phyloP scores from a whole-genome alignment of 495 filamentous ascomycete genomes.

The Niebla homalea region DNA sequence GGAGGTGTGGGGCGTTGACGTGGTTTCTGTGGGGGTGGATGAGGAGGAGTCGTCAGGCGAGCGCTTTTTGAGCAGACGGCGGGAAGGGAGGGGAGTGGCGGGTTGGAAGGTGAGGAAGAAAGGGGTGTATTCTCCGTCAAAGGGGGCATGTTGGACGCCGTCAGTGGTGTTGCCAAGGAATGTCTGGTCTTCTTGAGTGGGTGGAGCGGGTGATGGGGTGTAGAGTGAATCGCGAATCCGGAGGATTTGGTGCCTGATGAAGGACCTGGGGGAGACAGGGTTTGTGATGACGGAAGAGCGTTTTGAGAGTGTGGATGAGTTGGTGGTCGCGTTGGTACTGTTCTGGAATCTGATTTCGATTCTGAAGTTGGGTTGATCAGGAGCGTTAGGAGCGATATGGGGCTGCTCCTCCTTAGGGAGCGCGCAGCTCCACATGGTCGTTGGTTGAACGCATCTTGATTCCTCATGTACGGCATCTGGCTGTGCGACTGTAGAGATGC shows the following conservation, averaged over 20 bases:
- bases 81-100: constrained; percentile 16
- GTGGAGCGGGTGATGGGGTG: constrained; percentile 47
- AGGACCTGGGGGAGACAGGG: constrained; percentile 22
- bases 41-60: background rate
- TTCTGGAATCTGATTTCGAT: constrained; percentile 72
- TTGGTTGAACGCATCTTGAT: constrained; percentile 52
- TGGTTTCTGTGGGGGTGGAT: background rate
- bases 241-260: constrained; percentile 18
- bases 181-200: constrained; percentile 50
- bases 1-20: constrained; percentile 3
- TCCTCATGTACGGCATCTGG: constrained; percentile 43
- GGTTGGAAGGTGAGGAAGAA: constrained; percentile 36
- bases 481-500: constrained; percentile 59
- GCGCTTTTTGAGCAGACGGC: background rate
- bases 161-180: constrained; percentile 85
- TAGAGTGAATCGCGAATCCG: constrained; percentile 25
- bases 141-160: constrained; percentile 38
- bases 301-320: constrained; percentile 14
- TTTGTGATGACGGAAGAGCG: constrained; percentile 16
- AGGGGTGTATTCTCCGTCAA: constrained; percentile 38
- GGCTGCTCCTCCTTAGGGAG: constrained; percentile 62
- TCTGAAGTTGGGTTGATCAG: constrained; percentile 61
- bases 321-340: constrained; percentile 37
- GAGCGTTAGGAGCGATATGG: constrained; percentile 41
- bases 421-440: constrained; percentile 69